phyloP scores from a whole-genome alignment of 805 yeast genomes.

The Priceomyces medius region DNA sequence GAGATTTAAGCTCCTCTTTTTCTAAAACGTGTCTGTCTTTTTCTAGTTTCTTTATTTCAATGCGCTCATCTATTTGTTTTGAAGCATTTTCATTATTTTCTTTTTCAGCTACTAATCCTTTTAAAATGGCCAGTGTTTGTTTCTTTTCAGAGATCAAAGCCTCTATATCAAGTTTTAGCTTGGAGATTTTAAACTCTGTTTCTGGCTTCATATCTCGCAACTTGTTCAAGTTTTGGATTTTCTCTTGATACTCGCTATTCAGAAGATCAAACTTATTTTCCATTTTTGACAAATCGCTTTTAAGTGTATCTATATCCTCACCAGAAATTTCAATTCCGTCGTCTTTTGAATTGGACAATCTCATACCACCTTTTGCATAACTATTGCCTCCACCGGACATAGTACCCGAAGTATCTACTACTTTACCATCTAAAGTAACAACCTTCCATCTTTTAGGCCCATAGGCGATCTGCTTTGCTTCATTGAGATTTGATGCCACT shows the following conservation, averaged over 20 bases:
- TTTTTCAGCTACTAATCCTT: conserved; percentile 41
- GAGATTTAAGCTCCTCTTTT: conserved; percentile 41
- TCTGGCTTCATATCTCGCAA: conserved; percentile 69
- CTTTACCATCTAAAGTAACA: conserved; percentile 87
- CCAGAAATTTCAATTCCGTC: conserved; percentile 43
- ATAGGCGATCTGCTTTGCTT: conserved; percentile 87
- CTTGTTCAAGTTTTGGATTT: conserved; percentile 57
- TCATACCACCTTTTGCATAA: conserved; percentile 76
- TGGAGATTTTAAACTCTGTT: conserved; percentile 59
- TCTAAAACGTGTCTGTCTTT: conserved; percentile 16
- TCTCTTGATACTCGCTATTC: conserved; percentile 51
- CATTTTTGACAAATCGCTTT: conserved; percentile 47
- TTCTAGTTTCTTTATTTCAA: conserved; percentile 27
- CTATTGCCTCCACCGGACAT: conserved; percentile 93
- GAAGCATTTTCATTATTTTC: conserved; percentile 24
- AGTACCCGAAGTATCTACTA: conserved; percentile 91
- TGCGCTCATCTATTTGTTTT: conserved; percentile 37
- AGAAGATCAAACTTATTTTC: conserved; percentile 55
- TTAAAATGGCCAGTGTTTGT: conserved; percentile 44
- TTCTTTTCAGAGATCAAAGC: conserved; percentile 54
- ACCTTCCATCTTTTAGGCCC: conserved; percentile 80
- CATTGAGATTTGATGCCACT: conserved; percentile 73
- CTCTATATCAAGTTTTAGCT: conserved; percentile 61
- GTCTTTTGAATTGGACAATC: conserved; percentile 38
- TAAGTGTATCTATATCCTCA: conserved; percentile 55